Evolutionary conservation across 2,329 filamentous ascomycete species (phyloP).

Genomic region (Helotiales sp.): DNA sequence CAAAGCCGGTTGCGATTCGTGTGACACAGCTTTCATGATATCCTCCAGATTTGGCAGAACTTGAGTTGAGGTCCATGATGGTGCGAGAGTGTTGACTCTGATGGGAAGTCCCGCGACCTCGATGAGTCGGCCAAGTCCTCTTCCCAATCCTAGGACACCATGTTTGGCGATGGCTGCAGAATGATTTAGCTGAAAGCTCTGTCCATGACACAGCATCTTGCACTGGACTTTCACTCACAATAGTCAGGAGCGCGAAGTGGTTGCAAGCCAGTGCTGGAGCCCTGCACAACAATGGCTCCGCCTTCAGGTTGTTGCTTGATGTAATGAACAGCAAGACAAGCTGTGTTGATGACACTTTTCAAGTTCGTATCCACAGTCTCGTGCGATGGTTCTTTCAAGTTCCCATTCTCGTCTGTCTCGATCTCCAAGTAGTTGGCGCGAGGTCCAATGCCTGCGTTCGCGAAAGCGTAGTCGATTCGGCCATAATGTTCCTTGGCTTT

Average conservation of each 20-base stretch:
- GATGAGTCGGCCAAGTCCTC: constrained; percentile 45
- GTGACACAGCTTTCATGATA: constrained; percentile 40
- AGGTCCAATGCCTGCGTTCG: constrained; percentile 55
- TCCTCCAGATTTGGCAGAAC: constrained; percentile 43
- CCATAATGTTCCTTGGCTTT: constrained; percentile 39
- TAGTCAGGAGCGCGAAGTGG: constrained; percentile 54
- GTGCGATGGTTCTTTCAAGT: constrained; percentile 46
- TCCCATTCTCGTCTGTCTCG: constrained; percentile 49
- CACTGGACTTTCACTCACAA: constrained; percentile 37
- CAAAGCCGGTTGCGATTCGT: constrained; percentile 45
- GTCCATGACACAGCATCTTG: no score
- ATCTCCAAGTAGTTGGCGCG: constrained; percentile 47
- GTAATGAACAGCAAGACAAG: constrained; percentile 48
- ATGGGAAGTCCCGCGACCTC: constrained; percentile 43
- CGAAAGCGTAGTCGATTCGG: constrained; percentile 28
- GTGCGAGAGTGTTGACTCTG: constrained; percentile 55
- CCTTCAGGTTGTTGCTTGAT: constrained; percentile 47
- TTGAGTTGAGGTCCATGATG: constrained; percentile 54
- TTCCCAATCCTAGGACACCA: constrained; percentile 53
- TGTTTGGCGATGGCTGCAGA: constrained; percentile 51
- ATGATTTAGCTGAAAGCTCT: background rate
- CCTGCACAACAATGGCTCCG: constrained; percentile 56
- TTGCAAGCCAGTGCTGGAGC: constrained; percentile 51
- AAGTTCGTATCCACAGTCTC: constrained; percentile 50
- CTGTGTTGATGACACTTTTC: constrained; percentile 50